A percentile compares a stretch with the other conserved stretches of the same genome.
Evolutionary conservation across 139 green algal species (phyloP).

Genomic region (Coccomyxa sp.): DNA sequence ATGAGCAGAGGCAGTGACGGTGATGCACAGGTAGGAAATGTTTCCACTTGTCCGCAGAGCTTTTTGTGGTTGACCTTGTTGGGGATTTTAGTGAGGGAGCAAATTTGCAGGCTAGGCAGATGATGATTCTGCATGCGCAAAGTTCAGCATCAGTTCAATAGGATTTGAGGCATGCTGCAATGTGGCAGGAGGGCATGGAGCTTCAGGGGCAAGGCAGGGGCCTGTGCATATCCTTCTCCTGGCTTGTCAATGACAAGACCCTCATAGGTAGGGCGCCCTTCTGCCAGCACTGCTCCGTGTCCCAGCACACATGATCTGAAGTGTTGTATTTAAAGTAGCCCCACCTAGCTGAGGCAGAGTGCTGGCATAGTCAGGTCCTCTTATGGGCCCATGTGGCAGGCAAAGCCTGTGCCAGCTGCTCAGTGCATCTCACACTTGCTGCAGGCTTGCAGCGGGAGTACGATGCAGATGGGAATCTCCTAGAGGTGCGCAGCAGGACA

Average conservation of each 20-base stretch:
- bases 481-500: constrained; percentile 13
- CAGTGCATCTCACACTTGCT: neutral
- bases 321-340: neutral
- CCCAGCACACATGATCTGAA: neutral
- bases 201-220: neutral
- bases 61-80: too few relatives aligned
- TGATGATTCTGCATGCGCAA: too few relatives aligned
- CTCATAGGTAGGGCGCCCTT: constrained; percentile 2
- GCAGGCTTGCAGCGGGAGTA: constrained; percentile 19
- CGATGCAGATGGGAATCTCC: constrained; percentile 4
- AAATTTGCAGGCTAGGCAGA: too few relatives aligned
- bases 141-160: too few relatives aligned
- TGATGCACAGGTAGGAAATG: neutral
- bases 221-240: constrained; percentile 13
- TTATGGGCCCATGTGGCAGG: neutral
- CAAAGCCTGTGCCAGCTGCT: neutral
- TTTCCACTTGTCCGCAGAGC: too few relatives aligned
- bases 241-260: constrained; percentile 5
- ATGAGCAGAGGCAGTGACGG: neutral
- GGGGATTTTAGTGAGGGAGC: too few relatives aligned
- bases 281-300: neutral
- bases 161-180: too few relatives aligned
- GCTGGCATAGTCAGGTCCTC: neutral
- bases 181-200: constrained; percentile 13
- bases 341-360: neutral